Conservation (phyloP, 768 basidiomycete species). For the Trametes meyenii region DNA sequence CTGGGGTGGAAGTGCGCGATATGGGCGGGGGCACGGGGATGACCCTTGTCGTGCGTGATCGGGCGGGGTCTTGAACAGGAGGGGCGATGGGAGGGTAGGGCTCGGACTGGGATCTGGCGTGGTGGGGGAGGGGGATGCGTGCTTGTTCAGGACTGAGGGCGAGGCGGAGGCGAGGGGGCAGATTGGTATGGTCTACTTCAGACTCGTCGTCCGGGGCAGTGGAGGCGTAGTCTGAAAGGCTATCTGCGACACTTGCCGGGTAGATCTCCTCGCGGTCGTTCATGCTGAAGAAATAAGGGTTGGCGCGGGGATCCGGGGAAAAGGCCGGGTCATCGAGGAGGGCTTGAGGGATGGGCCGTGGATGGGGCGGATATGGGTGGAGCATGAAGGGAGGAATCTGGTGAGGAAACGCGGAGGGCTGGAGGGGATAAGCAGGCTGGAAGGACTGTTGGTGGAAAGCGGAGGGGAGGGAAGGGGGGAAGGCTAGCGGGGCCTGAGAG, state of each 20-base stretch:
- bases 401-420: constrained; percentile 2
- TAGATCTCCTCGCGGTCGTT: constrained; percentile 31
- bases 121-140: not conserved
- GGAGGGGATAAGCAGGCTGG: constrained; percentile 14
- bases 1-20: constrained; percentile 12
- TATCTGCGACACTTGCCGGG: constrained; percentile 20
- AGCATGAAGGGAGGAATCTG: constrained; percentile 16
- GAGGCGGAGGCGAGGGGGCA: constrained; percentile 20
- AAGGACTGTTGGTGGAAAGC: not conserved
- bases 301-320: constrained; percentile 35
- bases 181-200: constrained; percentile 20
- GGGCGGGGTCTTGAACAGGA: constrained; percentile 8
- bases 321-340: constrained; percentile 38
- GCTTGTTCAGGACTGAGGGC: not conserved
- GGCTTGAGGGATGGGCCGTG: constrained; percentile 14
- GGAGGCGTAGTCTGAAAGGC: constrained; percentile 20
- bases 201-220: constrained; percentile 17
- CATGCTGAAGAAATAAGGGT: constrained; percentile 36
- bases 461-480: not conserved
- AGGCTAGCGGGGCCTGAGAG: not conserved
- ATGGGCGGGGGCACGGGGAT: constrained; percentile 19
- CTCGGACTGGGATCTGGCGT: constrained; percentile 16
- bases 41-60: constrained; percentile 15
- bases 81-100: constrained; percentile 14
- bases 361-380: constrained; percentile 5